Evolutionary conservation across 192 early-diverging fungal species (phyloP), one percentile per base, ranked within the genome.

Genomic region (Backusella morwellensis): DNA sequence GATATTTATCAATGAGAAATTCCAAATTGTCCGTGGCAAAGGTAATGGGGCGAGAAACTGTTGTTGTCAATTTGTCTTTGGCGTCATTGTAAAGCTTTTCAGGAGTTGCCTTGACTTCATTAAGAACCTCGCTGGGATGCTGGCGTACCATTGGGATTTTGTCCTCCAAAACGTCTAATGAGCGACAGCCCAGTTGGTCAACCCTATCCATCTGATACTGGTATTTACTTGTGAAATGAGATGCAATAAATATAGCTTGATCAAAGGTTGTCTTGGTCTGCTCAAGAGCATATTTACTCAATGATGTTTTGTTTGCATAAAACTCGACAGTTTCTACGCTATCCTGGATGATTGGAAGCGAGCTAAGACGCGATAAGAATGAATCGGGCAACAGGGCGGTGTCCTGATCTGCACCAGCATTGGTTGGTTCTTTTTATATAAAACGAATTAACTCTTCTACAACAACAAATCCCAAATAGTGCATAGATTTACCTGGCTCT

Each of bases 71-170:
- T 50, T 29, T 72, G 32, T 72, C 70, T 50, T 40, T 72, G 1
- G 42, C 70, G 47, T 35, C 26, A 15, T 15, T 19, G 17, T 72
- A 72, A 34, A 72, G 23, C 23, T 26, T 72, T 50, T 50, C 23
- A 17, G 70, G 70, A 19, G 70, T 15, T 50, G 41, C 1, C 14
- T 72, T 72, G 17, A 72, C 42, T 32, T 21, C 29, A 34, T 79
- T 78, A n/a, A 94, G 77, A 54, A 94, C 83, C 73, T 92, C 90
- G 41, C 76, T 79, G 0, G 92, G 92, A 74, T 89, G 90, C 75
- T 88, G 83, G 29, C 76, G 86, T 35, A 92, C 84, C 59, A 91
- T 86, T 3, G 91, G 90, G 78, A 90, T 90, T 32, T 75, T 83
- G 6, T 79, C 73, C 68, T 92, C 92, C 15, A 94, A 44, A n/a